Conservation (phyloP, 2,329 filamentous ascomycete genomes). For the Aspergillus ruber region DNA sequence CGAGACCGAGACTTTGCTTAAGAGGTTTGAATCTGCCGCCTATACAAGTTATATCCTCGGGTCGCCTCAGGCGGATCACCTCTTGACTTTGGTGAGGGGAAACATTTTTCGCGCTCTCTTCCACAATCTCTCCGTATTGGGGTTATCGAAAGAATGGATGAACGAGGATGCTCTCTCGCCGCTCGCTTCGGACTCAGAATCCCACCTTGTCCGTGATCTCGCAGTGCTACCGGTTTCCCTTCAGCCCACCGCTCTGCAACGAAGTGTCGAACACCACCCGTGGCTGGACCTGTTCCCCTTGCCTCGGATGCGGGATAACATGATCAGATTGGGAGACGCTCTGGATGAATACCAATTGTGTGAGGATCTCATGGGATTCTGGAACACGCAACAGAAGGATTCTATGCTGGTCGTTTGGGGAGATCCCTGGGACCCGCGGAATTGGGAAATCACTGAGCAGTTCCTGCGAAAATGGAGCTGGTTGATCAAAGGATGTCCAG, state of each 20-base stretch:
- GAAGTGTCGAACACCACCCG: constrained; percentile 16
- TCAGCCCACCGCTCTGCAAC: constrained; percentile 6
- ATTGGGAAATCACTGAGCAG: constrained; percentile 24
- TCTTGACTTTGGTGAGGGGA: constrained; percentile 7
- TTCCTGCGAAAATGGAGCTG: constrained; percentile 22
- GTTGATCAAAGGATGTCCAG: constrained; percentile 17
- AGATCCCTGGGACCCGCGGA: constrained; percentile 23
- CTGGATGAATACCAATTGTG: constrained; percentile 21
- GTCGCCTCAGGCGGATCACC: constrained; percentile 6
- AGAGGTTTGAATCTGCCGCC: constrained; percentile 1
- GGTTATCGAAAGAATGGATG: too few relatives aligned
- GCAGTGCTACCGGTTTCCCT: neutral
- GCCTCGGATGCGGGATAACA: constrained; percentile 15
- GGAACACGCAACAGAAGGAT: constrained; percentile 2
- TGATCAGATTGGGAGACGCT: constrained; percentile 10
- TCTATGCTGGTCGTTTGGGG: constrained; percentile 22
- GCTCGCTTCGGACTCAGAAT: too few relatives aligned
- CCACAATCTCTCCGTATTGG: constrained; percentile 6
- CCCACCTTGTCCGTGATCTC: too few relatives aligned
- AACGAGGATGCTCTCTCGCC: too few relatives aligned
- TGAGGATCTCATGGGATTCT: constrained; percentile 13
- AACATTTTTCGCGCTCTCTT: constrained; percentile 10
- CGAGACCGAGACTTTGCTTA: too few relatives aligned
- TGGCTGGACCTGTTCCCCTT: constrained; percentile 27
- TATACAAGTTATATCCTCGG: neutral